Percentiles rank a stretch among this genome's conserved stretches.
Evolutionary conservation across 1,284 basidiomycete genomes (phyloP).

Genomic region (Papiliotrema terrestris): DNA sequence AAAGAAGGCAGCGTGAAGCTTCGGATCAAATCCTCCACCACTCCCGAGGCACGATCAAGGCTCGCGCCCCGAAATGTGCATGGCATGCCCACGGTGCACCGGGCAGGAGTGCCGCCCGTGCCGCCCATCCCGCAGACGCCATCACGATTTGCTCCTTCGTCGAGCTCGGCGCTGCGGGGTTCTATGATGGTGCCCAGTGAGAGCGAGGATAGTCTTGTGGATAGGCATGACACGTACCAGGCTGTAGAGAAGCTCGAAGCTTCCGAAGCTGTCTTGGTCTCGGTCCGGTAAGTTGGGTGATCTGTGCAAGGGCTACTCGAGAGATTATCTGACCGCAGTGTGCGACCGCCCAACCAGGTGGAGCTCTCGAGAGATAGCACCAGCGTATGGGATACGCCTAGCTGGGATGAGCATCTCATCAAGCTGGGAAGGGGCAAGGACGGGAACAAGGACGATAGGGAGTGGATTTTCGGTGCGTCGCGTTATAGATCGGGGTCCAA

Average conservation of each 20-base stretch:
- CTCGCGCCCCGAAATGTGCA: conserved; percentile 20
- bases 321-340: conserved; percentile 50
- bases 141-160: background rate
- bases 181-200: conserved; percentile 12
- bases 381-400: conserved; percentile 36
- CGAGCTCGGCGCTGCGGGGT: background rate
- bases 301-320: background rate
- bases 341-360: conserved; percentile 61
- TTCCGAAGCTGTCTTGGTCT: conserved; percentile 78
- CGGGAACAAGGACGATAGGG: conserved; percentile 35
- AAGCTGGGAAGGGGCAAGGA: conserved; percentile 37
- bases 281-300: conserved; percentile 61
- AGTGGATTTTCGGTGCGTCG: conserved; percentile 52
- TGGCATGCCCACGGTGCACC: too few relatives aligned
- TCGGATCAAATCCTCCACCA: conserved; percentile 41
- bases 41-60: conserved; percentile 40
- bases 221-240: conserved; percentile 1
- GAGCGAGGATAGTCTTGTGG: conserved; percentile 21
- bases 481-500: conserved; percentile 41
- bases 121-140: conserved; percentile 1
- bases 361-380: conserved; percentile 29
- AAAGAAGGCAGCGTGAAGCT: conserved; percentile 30
- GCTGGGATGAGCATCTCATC: conserved; percentile 38
- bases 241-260: conserved; percentile 18
- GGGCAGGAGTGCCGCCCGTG: background rate